Evolutionary conservation across 1,284 basidiomycete genomes (phyloP), one percentile per base, ranked within the genome.

Genomic region (Sanguinoderma infundibulare): DNA sequence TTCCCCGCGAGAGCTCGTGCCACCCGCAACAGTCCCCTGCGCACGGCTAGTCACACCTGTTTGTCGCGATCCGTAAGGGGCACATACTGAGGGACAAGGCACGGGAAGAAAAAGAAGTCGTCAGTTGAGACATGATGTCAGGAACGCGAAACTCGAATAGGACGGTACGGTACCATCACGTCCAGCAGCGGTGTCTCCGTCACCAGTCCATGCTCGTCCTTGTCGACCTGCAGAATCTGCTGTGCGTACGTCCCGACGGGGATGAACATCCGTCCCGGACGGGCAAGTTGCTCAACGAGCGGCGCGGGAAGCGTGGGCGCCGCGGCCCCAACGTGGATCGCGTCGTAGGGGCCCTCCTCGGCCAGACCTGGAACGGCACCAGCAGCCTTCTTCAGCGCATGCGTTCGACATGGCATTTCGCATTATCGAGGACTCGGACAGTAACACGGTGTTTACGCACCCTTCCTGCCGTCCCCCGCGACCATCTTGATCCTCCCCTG

Each of bases 321-420:
- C 0, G 96, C 96, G 0, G 97, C 97, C 5, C 97, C 97, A 22
- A 98, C 97, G 70, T 99, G 97, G 51, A 98, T 98, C 0, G 87
- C 91, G 66, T 94, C 86, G 73, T 91, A 98, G 0, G 94, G 94
- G 0, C 86, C 95, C 39, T 84, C 65, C 24, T 75, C 69, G 46
- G 67, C 59, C 7, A 62, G 34, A 10, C 62, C 58, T 63, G 35
- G 38, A 44, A 32, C n/a, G 32, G 49, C 26, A 30, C 5, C 39
- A 38, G 7, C 34, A 36, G n/a, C 49, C 32, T 28, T 28, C 24
- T 26, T 39, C 24, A 30, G 24, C 17, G 3, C 47, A 17, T 42
- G n/a, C 24, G 51, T 34, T 28, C 17, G 22, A 52, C 32, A n/a
- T 22, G 38, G n/a, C n/a, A n/a, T n/a, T n/a, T n/a, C n/a, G n/a